These are phyloP conservation scores for Capillidium rhysosporum DNA, from an alignment of 371 early-diverging fungal species.

Conservation along the genomic window DNA sequence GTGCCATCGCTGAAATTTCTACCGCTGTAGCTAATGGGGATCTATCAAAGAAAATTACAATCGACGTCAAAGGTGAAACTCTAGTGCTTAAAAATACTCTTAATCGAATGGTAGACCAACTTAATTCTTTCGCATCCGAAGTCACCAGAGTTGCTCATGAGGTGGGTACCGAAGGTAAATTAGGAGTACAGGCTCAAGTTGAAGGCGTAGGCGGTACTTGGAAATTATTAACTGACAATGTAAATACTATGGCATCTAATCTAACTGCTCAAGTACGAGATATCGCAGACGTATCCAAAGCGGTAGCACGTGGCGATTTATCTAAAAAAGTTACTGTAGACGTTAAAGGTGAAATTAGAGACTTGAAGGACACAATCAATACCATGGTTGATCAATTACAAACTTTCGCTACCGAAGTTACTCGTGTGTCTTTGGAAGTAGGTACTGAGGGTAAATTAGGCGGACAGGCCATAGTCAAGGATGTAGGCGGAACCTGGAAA, in stretches of 20 bases:
- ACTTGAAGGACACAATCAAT: slow-evolving; percentile 27
- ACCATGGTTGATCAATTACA: slow-evolving; percentile 34
- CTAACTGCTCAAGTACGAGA: slow-evolving; percentile 28
- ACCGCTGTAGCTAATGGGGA: slow-evolving; percentile 52
- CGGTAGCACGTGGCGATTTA: slow-evolving; percentile 27
- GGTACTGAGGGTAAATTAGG: slow-evolving; percentile 40
- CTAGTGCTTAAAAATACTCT: slow-evolving; percentile 42
- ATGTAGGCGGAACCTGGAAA: slow-evolving; percentile 25
- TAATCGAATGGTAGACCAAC: slow-evolving; percentile 38
- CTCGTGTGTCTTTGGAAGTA: slow-evolving; percentile 36
- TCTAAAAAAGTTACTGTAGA: slow-evolving; percentile 20
- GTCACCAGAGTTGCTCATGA: slow-evolving; percentile 33
- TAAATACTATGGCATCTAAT: slow-evolving; percentile 29
- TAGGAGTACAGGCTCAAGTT: slow-evolving; percentile 22
- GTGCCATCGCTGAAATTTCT: slow-evolving; percentile 51
- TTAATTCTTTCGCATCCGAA: slow-evolving; percentile 21
- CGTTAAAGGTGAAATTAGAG: slow-evolving; percentile 25
- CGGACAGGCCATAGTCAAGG: slow-evolving; percentile 24
- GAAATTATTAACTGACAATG: slow-evolving; percentile 30
- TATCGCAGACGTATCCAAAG: slow-evolving; percentile 26
- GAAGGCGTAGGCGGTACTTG: slow-evolving; percentile 29
- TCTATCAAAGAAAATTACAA: slow-evolving; percentile 38
- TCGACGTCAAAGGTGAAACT: slow-evolving; percentile 44
- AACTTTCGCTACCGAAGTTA: slow-evolving; percentile 42
- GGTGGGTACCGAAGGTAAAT: slow-evolving; percentile 28